Conservation (phyloP, 2,329 filamentous ascomycete genomes). For the Aspergillus ibericus region DNA sequence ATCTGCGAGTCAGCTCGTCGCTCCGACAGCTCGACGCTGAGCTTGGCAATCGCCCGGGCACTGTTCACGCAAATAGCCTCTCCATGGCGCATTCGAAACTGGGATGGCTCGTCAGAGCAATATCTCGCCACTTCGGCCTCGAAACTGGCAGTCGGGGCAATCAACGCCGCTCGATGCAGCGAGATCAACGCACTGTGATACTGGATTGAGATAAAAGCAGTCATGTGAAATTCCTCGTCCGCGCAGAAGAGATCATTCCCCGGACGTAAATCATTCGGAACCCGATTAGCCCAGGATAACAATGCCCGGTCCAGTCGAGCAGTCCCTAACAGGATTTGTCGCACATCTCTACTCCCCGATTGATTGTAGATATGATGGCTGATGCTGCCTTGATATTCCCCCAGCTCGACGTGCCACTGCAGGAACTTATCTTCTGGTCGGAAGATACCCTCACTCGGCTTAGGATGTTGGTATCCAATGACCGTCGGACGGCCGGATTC, state of each 20-base stretch:
- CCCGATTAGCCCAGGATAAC: slow-evolving; percentile 12
- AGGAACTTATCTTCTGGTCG: slow-evolving; percentile 1
- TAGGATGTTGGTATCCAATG: slow-evolving; percentile 6
- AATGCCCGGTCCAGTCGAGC: slow-evolving; percentile 11
- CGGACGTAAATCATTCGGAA: slow-evolving; percentile 10
- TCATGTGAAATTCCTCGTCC: slow-evolving; percentile 8
- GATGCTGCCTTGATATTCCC: slow-evolving; percentile 14
- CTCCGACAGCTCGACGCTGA: slow-evolving; percentile 15
- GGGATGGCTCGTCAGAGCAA: slow-evolving; percentile 12
- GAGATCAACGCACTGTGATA: slow-evolving; percentile 16
- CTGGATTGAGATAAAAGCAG: slow-evolving; percentile 13
- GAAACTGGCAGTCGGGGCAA: slow-evolving; percentile 12
- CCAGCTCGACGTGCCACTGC: slow-evolving; percentile 13
- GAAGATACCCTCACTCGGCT: not conserved
- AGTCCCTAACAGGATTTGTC: slow-evolving; percentile 16
- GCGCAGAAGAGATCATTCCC: slow-evolving; percentile 13
- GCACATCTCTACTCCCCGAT: slow-evolving; percentile 2
- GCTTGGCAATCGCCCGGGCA: slow-evolving; percentile 15
- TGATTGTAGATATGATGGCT: slow-evolving; percentile 16
- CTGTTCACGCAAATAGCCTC: slow-evolving; percentile 16
- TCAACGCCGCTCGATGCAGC: slow-evolving; percentile 15
- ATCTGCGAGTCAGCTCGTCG: slow-evolving; percentile 5
- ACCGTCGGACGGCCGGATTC: slow-evolving; percentile 11
- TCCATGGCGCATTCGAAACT: slow-evolving; percentile 9
- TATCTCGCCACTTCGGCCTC: slow-evolving; percentile 10